Evolutionary conservation across 1,139 yeast species (phyloP).

Genomic region (Yamadazyma dendronema): DNA sequence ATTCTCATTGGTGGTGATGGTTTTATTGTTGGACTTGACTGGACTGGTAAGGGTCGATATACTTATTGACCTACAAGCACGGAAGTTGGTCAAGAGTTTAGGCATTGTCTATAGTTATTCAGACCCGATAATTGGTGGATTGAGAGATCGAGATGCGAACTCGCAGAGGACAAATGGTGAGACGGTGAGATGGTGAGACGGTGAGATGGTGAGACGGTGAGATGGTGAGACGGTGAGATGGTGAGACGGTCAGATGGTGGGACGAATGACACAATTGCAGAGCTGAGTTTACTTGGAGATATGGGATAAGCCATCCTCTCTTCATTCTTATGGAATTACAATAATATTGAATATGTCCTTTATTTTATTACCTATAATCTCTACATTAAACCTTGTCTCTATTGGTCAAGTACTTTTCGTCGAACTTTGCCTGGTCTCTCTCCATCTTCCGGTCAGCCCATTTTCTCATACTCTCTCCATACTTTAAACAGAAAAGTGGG

Average conservation of each 20-base stretch:
- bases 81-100: not conserved
- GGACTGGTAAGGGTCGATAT: conserved; percentile 9
- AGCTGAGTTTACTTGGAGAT: no score
- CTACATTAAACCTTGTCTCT: not conserved
- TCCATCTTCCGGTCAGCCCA: conserved; percentile 55
- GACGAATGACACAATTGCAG: no score
- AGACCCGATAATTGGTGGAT: not conserved
- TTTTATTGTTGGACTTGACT: conserved; percentile 10
- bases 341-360: no score
- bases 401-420: conserved; percentile 20
- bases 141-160: not conserved
- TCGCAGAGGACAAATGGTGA: no score
- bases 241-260: no score
- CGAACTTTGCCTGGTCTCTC: conserved; percentile 38
- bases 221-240: no score
- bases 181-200: no score
- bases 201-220: no score
- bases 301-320: no score
- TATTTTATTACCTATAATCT: no score
- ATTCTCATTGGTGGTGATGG: conserved; percentile 18
- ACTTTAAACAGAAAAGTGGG: conserved; percentile 54
- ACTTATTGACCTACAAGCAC: conserved; percentile 8
- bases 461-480: conserved; percentile 53
- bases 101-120: no score
- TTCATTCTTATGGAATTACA: no score